Base-by-base conservation (phyloP, 2,329 filamentous ascomycete genomes). In the Beauveria pseudobassiana region DNA sequence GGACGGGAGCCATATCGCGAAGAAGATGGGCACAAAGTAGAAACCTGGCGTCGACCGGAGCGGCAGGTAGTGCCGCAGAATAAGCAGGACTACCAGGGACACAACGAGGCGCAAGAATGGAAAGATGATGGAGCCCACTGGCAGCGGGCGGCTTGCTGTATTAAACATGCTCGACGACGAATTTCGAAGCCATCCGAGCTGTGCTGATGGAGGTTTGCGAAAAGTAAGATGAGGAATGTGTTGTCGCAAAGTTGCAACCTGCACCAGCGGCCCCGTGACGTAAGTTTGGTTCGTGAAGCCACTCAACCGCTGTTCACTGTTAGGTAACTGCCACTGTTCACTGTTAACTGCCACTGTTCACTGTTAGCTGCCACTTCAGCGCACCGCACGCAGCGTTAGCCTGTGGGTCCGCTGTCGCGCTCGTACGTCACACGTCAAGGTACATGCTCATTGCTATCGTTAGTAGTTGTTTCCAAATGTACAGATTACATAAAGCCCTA, bases 1-100 rank as follows among this genome's bases (percentile, higher is more conserved):
- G 52, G 91, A 91, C 12, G 95, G 96, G 6, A 99, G 85, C 71
- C 91, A 93, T 67, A 99, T 83, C n/a, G 93, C 91, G 67, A 99
- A 89, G 78, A 99, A 99, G 64, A 99, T 91, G 42, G 95, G 93
- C 1, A 97, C 83, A 56, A 92, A 82, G 56, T 98, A 87, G 75
- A 96, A 97, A 63, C 88, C 90, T 1, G 95, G 93, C 1, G 95
- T 98, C 7, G 88, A 87, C 67, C 95, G 91, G 40, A 99, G 82
- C 3, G 93, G 93, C 10, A 99, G 84, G 76, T 93, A 99, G 78
- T 91, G 87, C 70, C 95, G 89, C 63, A 97, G 81, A 65, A 98
- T 87, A 24, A 97, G 80, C 49, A 99, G 83, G 63, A 95, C 91
- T 64, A 89, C 78, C 64, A 88, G 73, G 66, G 88, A 91, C 67